Percentiles rank a stretch among this genome's conserved stretches.
Conservation (phyloP, 805 yeast genomes). For the Sugiyamaella valdiviana region DNA sequence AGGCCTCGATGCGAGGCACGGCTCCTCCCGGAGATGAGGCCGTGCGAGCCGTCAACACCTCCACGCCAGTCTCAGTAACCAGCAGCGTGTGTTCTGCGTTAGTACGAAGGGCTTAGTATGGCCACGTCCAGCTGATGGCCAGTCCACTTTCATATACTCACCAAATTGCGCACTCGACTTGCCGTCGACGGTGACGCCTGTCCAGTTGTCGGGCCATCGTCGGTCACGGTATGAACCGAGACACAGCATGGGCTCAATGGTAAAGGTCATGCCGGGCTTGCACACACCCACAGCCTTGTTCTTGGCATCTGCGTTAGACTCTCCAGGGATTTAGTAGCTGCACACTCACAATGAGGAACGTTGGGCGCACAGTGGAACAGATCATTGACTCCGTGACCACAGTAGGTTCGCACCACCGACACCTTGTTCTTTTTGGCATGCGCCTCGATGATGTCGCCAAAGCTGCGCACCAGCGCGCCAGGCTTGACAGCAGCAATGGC, state of each 20-base stretch:
- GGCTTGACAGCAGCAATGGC: constrained; percentile 88
- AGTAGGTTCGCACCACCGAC: constrained; percentile 82
- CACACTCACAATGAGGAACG: constrained; percentile 62
- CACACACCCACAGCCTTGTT: constrained; percentile 91
- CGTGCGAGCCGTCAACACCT: constrained; percentile 76
- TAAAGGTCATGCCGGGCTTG: constrained; percentile 93
- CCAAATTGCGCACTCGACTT: constrained; percentile 84
- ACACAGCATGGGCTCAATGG: constrained; percentile 96
- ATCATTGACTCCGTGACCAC: constrained; percentile 89
- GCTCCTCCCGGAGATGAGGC: constrained; percentile 84
- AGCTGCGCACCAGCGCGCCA: constrained; percentile 76
- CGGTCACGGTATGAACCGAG: constrained; percentile 74
- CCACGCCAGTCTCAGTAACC: constrained; percentile 90
- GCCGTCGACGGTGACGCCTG: constrained; percentile 82
- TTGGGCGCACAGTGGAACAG: constrained; percentile 90
- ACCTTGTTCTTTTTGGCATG: constrained; percentile 74
- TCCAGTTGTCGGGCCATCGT: constrained; percentile 98
- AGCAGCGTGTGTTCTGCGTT: constrained; percentile 66
- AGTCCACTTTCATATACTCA: constrained; percentile 6
- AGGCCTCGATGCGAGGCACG: constrained; percentile 8
- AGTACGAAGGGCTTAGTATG: neutral
- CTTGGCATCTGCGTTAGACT: constrained; percentile 46
- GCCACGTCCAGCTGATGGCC: too few relatives aligned
- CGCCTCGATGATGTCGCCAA: constrained; percentile 83
- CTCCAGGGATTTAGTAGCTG: neutral